A percentile compares a stretch with the other conserved stretches of the same genome.
These are phyloP conservation scores for Lagerstroemia speciosa DNA, from an alignment of 345 rosid genomes.

Conservation along the genomic window DNA sequence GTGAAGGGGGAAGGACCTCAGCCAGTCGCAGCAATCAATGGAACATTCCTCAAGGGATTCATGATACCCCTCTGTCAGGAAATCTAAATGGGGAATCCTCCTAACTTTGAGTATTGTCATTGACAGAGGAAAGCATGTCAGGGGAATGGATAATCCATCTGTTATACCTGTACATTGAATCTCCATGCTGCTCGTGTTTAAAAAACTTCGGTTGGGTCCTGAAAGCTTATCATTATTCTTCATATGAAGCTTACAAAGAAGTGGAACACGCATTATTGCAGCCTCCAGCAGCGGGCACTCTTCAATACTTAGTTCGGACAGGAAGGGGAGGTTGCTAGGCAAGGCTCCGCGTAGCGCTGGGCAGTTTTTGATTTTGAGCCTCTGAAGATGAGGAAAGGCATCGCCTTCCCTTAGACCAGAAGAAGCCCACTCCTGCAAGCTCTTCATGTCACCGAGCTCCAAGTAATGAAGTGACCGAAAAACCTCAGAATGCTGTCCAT, in stretches of 20 bases:
- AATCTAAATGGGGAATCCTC: background rate
- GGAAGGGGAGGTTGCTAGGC: conserved; percentile 6
- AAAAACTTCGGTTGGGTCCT: background rate
- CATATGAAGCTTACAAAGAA: background rate
- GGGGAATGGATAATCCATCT: background rate
- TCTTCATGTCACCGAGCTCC: conserved; percentile 3
- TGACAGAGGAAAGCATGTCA: background rate
- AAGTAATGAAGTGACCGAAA: conserved; percentile 28
- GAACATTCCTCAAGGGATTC: background rate
- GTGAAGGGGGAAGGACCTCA: conserved; percentile 4
- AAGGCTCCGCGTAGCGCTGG: conserved; percentile 3
- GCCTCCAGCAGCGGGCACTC: conserved; percentile 7
- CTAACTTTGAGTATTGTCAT: background rate
- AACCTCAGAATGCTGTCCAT: conserved; percentile 17
- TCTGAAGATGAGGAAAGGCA: conserved; percentile 11
- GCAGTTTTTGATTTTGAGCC: conserved; percentile 9
- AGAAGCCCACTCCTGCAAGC: conserved; percentile 14
- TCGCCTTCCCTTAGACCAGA: background rate
- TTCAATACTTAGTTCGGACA: conserved; percentile 6
- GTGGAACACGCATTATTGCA: conserved; percentile 1
- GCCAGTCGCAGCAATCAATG: background rate
- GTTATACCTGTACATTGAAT: background rate
- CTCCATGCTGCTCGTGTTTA: background rate
- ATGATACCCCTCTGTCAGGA: background rate
- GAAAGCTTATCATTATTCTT: conserved; percentile 4